Evolutionary conservation across 805 yeast species (phyloP).

Genomic region (Yamadazyma paraphyllophila): DNA sequence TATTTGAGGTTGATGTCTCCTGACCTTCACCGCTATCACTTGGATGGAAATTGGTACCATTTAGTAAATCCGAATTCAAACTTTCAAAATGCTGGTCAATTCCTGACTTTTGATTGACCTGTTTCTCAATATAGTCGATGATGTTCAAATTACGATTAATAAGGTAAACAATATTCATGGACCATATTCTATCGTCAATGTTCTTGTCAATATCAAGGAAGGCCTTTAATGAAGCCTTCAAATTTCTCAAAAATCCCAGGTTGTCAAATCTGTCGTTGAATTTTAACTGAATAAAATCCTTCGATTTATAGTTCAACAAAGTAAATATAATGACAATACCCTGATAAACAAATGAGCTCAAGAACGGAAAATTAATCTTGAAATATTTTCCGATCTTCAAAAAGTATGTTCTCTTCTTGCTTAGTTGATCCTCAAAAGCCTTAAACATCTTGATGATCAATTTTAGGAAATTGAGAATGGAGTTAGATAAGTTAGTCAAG

Average conservation of each 20-base stretch:
- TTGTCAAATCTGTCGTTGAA: conserved; percentile 10
- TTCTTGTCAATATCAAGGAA: conserved; percentile 25
- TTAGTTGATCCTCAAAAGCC: conserved; percentile 19
- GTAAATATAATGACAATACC: conserved; percentile 52
- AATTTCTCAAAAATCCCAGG: conserved; percentile 18
- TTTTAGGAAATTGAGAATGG: conserved; percentile 37
- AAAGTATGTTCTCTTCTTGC: conserved; percentile 7
- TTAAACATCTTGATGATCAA: conserved; percentile 33
- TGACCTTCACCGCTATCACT: background rate
- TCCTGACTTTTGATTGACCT: conserved; percentile 2
- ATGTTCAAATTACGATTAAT: conserved; percentile 29
- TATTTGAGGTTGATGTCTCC: background rate
- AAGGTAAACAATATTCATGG: conserved; percentile 31
- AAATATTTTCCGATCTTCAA: conserved; percentile 33
- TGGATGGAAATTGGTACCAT: background rate
- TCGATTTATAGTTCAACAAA: conserved; percentile 42
- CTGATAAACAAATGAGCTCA: conserved; percentile 49
- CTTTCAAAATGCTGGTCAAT: conserved; percentile 1
- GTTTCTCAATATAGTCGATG: conserved; percentile 25
- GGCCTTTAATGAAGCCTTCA: conserved; percentile 23
- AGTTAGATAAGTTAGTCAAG: conserved; percentile 36
- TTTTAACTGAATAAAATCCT: conserved; percentile 13
- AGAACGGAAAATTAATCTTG: conserved; percentile 40
- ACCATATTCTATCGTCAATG: conserved; percentile 30
- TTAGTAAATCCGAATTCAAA: background rate